These are phyloP conservation scores for Ceratobasidium sp. DNA, from an alignment of 1,284 basidiomycete species.

Conservation along the genomic window DNA sequence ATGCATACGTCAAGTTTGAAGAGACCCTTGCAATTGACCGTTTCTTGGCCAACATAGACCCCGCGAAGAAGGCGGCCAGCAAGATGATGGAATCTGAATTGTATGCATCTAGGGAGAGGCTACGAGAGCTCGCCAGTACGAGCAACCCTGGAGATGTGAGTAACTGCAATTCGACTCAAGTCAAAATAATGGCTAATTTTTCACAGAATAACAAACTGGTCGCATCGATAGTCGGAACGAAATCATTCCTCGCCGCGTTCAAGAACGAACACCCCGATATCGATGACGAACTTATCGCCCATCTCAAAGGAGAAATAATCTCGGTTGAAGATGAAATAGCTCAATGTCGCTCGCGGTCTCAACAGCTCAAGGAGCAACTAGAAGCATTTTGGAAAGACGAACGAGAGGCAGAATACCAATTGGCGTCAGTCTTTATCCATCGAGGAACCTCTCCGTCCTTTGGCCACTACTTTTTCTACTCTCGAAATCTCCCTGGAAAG, in stretches of 20 bases:
- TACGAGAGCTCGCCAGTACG: conserved; percentile 68
- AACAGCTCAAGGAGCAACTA: conserved; percentile 69
- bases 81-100: conserved; percentile 74
- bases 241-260: conserved; percentile 60
- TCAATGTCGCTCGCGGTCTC: conserved; percentile 61
- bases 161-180: conserved; percentile 51
- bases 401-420: conserved; percentile 77
- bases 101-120: conserved; percentile 65
- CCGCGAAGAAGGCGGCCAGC: conserved; percentile 70
- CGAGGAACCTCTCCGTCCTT: conserved; percentile 83
- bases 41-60: conserved; percentile 80
- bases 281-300: conserved; percentile 61
- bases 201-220: background rate
- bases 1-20: conserved; percentile 90
- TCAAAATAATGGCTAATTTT: conserved; percentile 58
- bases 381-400: conserved; percentile 81
- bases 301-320: conserved; percentile 57
- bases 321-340: conserved; percentile 67
- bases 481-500: conserved; percentile 74
- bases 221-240: conserved; percentile 54
- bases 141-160: conserved; percentile 17
- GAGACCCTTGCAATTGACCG: conserved; percentile 91
- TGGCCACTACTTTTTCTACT: conserved; percentile 91
- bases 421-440: conserved; percentile 96
- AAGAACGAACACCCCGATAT: conserved; percentile 60